These are phyloP conservation scores for Ophiostoma sp. DNA, from an alignment of 2,329 filamentous ascomycete species.

Conservation along the genomic window DNA sequence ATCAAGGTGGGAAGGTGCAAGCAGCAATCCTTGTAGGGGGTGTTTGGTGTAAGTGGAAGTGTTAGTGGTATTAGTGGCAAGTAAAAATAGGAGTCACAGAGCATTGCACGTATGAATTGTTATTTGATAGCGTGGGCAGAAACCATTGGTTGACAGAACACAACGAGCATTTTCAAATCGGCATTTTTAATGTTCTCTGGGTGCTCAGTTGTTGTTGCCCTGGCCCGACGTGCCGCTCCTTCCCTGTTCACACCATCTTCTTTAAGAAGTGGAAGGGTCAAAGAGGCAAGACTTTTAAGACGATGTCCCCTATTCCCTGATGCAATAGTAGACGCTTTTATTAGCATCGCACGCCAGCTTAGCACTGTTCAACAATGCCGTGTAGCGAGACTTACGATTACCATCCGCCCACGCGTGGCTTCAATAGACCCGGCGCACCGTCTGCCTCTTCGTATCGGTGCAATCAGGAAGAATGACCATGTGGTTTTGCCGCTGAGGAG, in stretches of 20 bases:
- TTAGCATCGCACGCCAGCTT: slow-evolving; percentile 6
- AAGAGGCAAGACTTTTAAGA: background rate
- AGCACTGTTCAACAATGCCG: background rate
- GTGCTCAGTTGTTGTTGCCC: background rate
- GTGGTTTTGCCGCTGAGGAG: background rate
- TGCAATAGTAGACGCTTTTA: slow-evolving; percentile 1
- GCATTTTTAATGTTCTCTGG: background rate
- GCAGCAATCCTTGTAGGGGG: background rate
- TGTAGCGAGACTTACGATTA: background rate
- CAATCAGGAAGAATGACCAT: slow-evolving; percentile 9
- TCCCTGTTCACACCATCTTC: slow-evolving; percentile 8
- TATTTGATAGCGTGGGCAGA: background rate
- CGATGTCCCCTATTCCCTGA: background rate
- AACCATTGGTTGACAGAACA: background rate
- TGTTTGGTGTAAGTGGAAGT: background rate
- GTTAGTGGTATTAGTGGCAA: background rate
- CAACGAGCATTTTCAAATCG: background rate
- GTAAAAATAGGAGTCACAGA: background rate
- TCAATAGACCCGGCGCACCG: background rate
- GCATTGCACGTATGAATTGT: background rate
- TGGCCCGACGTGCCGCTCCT: slow-evolving; percentile 13
- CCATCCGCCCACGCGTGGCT: background rate
- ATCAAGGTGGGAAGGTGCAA: slow-evolving; percentile 10
- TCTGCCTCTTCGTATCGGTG: background rate
- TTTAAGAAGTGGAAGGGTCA: background rate